These are phyloP conservation scores for Syzygium grande DNA, from an alignment of 345 rosid species.

Conservation along the genomic window DNA sequence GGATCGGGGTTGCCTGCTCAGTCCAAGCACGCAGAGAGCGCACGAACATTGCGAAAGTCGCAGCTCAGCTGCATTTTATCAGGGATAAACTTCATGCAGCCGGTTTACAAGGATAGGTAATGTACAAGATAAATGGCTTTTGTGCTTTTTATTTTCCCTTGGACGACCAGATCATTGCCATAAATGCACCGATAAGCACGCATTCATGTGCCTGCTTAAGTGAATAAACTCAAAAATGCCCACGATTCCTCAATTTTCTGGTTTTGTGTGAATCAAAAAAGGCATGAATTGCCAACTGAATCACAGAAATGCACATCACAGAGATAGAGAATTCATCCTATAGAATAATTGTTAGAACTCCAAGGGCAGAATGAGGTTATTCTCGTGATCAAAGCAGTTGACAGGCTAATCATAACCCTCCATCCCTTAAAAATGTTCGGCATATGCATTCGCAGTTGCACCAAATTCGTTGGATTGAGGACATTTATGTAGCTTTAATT, in stretches of 20 bases:
- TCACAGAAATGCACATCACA: neutral
- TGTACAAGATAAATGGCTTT: neutral
- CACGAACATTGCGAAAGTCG: neutral
- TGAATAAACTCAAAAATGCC: neutral
- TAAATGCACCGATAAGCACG: neutral
- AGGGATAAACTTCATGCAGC: neutral
- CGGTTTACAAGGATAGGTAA: neutral
- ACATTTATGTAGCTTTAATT: neutral
- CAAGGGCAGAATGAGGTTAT: neutral
- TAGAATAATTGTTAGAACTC: neutral
- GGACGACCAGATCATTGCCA: neutral
- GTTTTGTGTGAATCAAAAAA: neutral
- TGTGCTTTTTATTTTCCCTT: neutral
- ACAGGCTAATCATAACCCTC: neutral
- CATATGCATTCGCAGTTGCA: neutral
- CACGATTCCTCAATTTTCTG: neutral
- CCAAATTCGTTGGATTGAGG: neutral
- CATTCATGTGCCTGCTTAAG: neutral
- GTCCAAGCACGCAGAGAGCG: neutral
- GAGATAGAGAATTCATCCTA: neutral
- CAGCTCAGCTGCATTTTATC: neutral
- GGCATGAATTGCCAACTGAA: neutral
- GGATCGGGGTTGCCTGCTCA: neutral
- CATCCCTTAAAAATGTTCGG: neutral
- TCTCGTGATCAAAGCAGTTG: neutral